These are phyloP conservation scores for Plectosphaerella sp. DNA, from an alignment of 2,329 filamentous ascomycete genomes.

Conservation along the genomic window DNA sequence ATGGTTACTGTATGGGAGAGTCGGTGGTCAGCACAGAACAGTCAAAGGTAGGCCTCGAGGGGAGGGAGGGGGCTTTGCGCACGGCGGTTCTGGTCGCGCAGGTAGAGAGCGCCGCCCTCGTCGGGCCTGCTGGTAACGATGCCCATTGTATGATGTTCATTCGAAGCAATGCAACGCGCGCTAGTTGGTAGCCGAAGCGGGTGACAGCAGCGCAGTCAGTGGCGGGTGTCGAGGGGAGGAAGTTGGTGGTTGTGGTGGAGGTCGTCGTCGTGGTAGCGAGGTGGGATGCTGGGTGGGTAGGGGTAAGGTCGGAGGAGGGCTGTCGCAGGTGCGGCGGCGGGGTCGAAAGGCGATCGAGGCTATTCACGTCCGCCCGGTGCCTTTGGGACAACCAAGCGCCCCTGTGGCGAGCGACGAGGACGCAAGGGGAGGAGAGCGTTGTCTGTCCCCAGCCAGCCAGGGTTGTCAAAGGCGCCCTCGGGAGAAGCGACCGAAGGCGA, in stretches of 20 bases:
- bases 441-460: no score
- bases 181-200: neutral
- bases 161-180: conserved; percentile 6
- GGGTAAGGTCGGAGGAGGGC: no score
- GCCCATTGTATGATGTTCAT: conserved; percentile 64
- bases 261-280: neutral
- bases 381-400: no score
- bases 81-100: conserved; percentile 92
- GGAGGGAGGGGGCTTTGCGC: conserved; percentile 30
- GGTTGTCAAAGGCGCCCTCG: no score
- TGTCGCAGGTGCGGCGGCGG: no score
- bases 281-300: neutral
- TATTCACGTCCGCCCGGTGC: no score
- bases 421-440: no score
- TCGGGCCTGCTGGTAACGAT: conserved; percentile 86
- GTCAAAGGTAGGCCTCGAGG: conserved; percentile 6
- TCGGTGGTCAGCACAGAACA: conserved; percentile 11
- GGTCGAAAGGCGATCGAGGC: no score
- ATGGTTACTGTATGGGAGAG: conserved; percentile 65
- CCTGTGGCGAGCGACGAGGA: no score
- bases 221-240: neutral
- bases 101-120: conserved; percentile 73
- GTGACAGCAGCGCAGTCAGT: neutral
- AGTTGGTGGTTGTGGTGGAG: conserved; percentile 4
- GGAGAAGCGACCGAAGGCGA: no score